Base-by-base conservation (phyloP, 1,284 basidiomycete species). In the Meira miltonrushii region DNA sequence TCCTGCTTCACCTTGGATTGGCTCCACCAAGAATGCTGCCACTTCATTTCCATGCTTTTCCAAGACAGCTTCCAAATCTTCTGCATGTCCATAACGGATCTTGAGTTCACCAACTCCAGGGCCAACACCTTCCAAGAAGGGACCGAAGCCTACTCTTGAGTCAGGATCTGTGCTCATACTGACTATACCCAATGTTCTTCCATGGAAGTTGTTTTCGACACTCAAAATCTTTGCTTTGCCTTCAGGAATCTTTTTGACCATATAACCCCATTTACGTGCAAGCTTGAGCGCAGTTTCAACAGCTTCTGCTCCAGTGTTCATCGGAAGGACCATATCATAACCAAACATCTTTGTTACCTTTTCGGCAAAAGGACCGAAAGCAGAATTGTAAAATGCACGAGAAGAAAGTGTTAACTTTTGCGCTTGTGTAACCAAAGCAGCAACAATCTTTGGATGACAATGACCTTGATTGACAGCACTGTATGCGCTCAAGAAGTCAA, bases 261-360 rank as follows among this genome's bases (percentile, higher is more conserved):
- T 60, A 62, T 79, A 79, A 8, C 71, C 76, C 77, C 77, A 79
- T 64, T 77, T 78, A 55, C 77, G 71, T 37, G 76, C 69, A 40
- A 79, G 64, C 66, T 83, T 83, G 77, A 85, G 80, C 13, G 83
- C 83, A 0, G 92, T 95, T 82, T 98, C 69, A 62, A 98, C 94
- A 8, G 94, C 94, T 78, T 98, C 94, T 1, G 92, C 93, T 46
- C 94, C 94, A 0, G 94, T 98, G 83, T 98, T 98, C 92, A 98
- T 96, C 21, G 94, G 94, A n/a, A 98, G 83, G 10, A 97, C 91
- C 87, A 93, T 93, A 50, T 80, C 79, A 65, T 79, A 80, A 3
- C 79, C 75, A 40, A 79, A 74, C 80, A 90, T 84, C 68, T 85
- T 81, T 12, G 89, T 93, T 58, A 96, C 82, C 79, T 87, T 86